phyloP scores from a whole-genome alignment of 2,329 filamentous ascomycete genomes.

The Septoria linicola region DNA sequence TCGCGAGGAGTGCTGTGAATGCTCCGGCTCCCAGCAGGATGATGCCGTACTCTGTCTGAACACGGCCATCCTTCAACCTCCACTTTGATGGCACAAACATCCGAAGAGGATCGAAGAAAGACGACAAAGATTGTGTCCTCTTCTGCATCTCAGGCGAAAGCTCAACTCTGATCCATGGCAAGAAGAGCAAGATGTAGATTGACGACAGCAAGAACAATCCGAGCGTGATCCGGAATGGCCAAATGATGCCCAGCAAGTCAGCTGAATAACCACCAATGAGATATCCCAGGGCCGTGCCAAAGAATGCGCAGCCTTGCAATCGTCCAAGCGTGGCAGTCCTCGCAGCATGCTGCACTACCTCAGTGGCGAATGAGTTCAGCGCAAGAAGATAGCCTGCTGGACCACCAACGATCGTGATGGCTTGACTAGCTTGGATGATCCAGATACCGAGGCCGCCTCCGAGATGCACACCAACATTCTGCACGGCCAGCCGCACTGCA shows the following conservation, averaged over 20 bases:
- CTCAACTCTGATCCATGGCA: constrained; percentile 53
- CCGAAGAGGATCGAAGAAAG: constrained; percentile 63
- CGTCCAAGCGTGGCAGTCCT: constrained; percentile 65
- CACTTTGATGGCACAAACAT: constrained; percentile 61
- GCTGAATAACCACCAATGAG: constrained; percentile 65
- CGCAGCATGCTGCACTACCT: constrained; percentile 59
- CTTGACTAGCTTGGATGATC: constrained; percentile 66
- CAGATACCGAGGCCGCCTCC: constrained; percentile 64
- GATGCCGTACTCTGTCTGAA: constrained; percentile 60
- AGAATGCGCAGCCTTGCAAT: constrained; percentile 65
- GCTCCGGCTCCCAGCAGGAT: constrained; percentile 64
- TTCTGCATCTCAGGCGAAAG: constrained; percentile 30
- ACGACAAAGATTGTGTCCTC: constrained; percentile 44
- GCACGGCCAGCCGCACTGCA: constrained; percentile 61
- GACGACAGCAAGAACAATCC: constrained; percentile 52
- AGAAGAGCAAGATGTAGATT: constrained; percentile 43
- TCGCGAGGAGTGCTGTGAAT: constrained; percentile 67
- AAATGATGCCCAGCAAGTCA: constrained; percentile 61
- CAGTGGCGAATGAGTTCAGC: constrained; percentile 66
- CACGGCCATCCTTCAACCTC: constrained; percentile 51
- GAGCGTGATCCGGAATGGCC: constrained; percentile 65
- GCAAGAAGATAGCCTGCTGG: constrained; percentile 68
- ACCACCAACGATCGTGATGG: constrained; percentile 67
- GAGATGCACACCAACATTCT: constrained; percentile 63
- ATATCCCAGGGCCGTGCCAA: constrained; percentile 65